Evolutionary conservation across 2,329 filamentous ascomycete genomes (phyloP).

Genomic region (Hymenoscyphus infarciens): DNA sequence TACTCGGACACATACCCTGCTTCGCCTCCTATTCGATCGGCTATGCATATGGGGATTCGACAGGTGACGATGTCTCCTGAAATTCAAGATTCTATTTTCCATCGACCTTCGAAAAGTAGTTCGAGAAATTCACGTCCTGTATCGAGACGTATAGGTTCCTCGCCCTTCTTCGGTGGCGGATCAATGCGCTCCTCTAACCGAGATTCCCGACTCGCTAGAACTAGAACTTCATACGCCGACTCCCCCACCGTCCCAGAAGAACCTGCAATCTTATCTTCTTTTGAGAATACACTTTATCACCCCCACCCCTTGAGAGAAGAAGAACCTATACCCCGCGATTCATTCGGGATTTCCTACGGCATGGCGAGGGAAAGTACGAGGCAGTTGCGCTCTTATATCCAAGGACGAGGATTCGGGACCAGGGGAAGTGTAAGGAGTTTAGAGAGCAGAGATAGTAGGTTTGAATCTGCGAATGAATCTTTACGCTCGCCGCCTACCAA

Average conservation of each 20-base stretch:
- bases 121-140: conserved; percentile 24
- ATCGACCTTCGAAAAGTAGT: not conserved
- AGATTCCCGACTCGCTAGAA: conserved; percentile 17
- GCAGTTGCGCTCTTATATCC: conserved; percentile 28
- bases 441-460: conserved; percentile 27
- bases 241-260: conserved; percentile 32
- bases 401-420: conserved; percentile 19
- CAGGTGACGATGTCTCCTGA: conserved; percentile 24
- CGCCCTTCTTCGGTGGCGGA: conserved; percentile 32
- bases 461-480: conserved; percentile 26
- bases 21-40: not conserved
- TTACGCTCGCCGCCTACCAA: not conserved
- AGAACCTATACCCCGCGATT: conserved; percentile 19
- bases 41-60: conserved; percentile 18
- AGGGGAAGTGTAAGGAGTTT: conserved; percentile 21
- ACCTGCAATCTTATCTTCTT: conserved; percentile 13
- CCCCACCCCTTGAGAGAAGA: conserved; percentile 16
- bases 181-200: conserved; percentile 13
- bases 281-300: conserved; percentile 13
- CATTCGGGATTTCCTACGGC: conserved; percentile 27
- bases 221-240: conserved; percentile 22
- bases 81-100: not conserved
- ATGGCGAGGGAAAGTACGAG: conserved; percentile 30
- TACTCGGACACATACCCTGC: conserved; percentile 21
- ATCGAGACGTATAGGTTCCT: conserved; percentile 27